Conservation (phyloP, 768 basidiomycete species). For the Termitomyces sp. region DNA sequence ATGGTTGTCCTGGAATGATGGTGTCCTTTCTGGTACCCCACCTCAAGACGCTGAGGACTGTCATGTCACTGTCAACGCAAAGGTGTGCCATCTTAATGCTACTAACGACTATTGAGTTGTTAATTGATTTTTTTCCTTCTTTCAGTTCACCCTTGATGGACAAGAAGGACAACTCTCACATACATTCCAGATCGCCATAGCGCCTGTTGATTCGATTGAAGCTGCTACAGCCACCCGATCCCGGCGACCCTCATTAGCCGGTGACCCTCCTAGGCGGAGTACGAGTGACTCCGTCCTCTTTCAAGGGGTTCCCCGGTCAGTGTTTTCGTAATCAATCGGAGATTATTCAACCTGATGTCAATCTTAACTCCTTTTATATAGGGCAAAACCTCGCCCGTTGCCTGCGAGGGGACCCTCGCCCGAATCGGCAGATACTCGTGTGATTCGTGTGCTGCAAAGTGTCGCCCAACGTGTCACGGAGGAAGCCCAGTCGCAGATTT, state of each 20-base stretch:
- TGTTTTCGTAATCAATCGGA: background rate
- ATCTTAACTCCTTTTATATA: slow-evolving; percentile 4
- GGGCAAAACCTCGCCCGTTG: slow-evolving; percentile 25
- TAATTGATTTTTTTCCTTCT: slow-evolving; percentile 10
- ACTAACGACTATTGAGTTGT: background rate
- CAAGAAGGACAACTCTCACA: slow-evolving; percentile 66
- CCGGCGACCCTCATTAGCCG: slow-evolving; percentile 39
- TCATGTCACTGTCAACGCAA: slow-evolving; percentile 72
- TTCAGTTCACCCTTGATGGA: slow-evolving; percentile 68
- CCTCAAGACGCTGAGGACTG: slow-evolving; percentile 72
- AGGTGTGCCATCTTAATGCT: slow-evolving; percentile 41
- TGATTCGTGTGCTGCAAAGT: slow-evolving; percentile 72
- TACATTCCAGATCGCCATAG: slow-evolving; percentile 69
- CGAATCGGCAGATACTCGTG: slow-evolving; percentile 57
- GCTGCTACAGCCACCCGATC: slow-evolving; percentile 35
- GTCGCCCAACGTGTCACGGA: slow-evolving; percentile 78
- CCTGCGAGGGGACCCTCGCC: slow-evolving; percentile 17
- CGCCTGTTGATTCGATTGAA: slow-evolving; percentile 52
- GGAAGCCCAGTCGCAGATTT: slow-evolving; percentile 66
- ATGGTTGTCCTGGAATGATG: slow-evolving; percentile 89
- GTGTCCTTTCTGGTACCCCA: slow-evolving; percentile 78
- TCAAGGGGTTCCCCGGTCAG: slow-evolving; percentile 36
- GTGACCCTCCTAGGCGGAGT: slow-evolving; percentile 40
- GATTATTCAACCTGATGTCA: background rate
- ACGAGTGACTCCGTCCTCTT: slow-evolving; percentile 47